These are phyloP conservation scores for Monosporascus cannonballus DNA, from an alignment of 2,329 filamentous ascomycete species.

Conservation along the genomic window DNA sequence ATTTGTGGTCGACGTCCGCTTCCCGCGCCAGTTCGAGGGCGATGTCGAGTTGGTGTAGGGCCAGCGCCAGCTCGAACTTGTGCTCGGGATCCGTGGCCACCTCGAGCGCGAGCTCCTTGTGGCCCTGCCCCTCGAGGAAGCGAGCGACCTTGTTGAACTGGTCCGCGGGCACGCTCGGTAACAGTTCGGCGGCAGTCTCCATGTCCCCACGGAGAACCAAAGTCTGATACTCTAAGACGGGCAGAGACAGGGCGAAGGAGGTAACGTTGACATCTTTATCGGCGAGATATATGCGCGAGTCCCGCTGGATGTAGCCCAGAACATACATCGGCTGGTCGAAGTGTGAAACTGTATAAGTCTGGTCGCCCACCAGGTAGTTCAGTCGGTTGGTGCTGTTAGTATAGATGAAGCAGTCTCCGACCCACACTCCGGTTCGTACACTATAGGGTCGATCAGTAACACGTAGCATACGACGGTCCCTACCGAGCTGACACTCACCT, in stretches of 20 bases:
- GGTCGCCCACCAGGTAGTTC: conserved; percentile 96
- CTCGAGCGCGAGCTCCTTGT: conserved; percentile 91
- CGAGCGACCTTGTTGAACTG: conserved; percentile 98
- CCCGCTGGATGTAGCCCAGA: conserved; percentile 88
- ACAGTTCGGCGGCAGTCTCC: conserved; percentile 80
- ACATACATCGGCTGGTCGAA: conserved; percentile 95
- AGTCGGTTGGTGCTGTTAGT: conserved; percentile 94
- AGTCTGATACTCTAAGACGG: conserved; percentile 95
- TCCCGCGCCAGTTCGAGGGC: conserved; percentile 77
- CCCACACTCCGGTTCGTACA: conserved; percentile 93
- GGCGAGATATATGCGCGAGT: conserved; percentile 89
- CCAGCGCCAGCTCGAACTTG: conserved; percentile 87
- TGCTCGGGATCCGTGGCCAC: conserved; percentile 94
- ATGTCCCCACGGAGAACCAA: conserved; percentile 89
- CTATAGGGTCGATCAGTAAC: conserved; percentile 35
- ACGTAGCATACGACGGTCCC: not conserved
- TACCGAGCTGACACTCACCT: conserved; percentile 43
- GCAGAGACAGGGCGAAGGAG: conserved; percentile 84
- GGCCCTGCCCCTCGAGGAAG: conserved; percentile 93
- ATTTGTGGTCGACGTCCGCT: conserved; percentile 90
- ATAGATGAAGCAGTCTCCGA: conserved; percentile 98
- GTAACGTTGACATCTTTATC: conserved; percentile 94
- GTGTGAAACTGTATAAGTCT: conserved; percentile 95
- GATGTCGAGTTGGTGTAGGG: conserved; percentile 75
- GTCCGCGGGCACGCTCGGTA: conserved; percentile 78